phyloP scores from a whole-genome alignment of 2,329 filamentous ascomycete genomes.

The Cucurbitaria berberidis region DNA sequence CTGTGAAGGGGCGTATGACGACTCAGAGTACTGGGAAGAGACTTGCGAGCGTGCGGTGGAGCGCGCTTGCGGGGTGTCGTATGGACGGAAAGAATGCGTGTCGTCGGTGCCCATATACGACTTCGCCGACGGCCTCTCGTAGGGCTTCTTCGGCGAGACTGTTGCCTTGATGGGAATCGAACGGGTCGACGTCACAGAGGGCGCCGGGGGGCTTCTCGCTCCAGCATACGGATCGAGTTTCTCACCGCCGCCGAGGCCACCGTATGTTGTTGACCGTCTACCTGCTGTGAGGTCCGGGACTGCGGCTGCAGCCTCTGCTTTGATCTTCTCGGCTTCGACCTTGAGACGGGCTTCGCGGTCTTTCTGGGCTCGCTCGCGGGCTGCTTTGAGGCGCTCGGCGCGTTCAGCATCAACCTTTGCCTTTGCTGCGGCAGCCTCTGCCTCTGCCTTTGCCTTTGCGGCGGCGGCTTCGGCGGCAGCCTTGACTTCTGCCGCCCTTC shows the following conservation, averaged over 20 bases:
- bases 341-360: conserved; percentile 48
- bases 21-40: conserved; percentile 72
- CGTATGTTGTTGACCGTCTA: conserved; percentile 48
- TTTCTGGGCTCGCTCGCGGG: conserved; percentile 47
- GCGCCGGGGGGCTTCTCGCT: conserved; percentile 57
- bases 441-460: conserved; percentile 42
- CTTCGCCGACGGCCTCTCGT: conserved; percentile 60
- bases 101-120: conserved; percentile 64
- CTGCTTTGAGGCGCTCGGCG: conserved; percentile 46
- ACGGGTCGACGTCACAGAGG: conserved; percentile 45
- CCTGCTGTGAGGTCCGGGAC: conserved; percentile 24
- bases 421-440: conserved; percentile 40
- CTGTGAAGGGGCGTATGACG: conserved; percentile 83
- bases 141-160: conserved; percentile 50
- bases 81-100: conserved; percentile 36
- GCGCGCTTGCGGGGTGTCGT: background rate
- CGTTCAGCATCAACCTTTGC: conserved; percentile 43
- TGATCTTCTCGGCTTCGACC: conserved; percentile 44
- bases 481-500: conserved; percentile 47
- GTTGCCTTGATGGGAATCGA: conserved; percentile 49
- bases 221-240: conserved; percentile 72
- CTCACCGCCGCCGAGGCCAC: conserved; percentile 64
- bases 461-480: conserved; percentile 31
- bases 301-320: conserved; percentile 32
- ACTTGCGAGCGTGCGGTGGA: conserved; percentile 49